phyloP scores from a whole-genome alignment of 495 filamentous ascomycete species.

The Elaphomyces granulatus region DNA sequence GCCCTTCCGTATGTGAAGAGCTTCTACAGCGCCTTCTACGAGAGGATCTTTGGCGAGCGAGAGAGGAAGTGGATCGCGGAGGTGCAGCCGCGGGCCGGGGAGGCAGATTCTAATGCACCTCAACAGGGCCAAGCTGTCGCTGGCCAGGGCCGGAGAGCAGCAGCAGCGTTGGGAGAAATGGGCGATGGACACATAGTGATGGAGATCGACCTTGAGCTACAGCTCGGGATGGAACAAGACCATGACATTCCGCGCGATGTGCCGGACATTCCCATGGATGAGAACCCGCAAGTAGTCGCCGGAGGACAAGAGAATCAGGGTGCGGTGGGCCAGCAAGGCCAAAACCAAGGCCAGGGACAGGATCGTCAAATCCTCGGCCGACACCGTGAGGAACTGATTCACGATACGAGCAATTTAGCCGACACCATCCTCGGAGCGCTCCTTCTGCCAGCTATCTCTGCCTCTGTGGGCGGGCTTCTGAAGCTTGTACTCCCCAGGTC shows the following conservation, averaged over 20 bases:
- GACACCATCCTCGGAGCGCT: constrained; percentile 48
- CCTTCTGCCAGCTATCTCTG: constrained; percentile 46
- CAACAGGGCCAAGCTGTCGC: constrained; percentile 8
- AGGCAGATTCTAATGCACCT: constrained; percentile 31
- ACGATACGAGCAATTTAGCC: constrained; percentile 36
- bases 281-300: constrained; percentile 12
- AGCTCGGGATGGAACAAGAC: constrained; percentile 27
- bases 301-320: constrained; percentile 17
- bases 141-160: constrained; percentile 28
- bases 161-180: constrained; percentile 23
- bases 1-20: constrained; percentile 53
- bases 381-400: constrained; percentile 31
- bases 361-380: constrained; percentile 19
- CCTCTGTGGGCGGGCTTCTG: constrained; percentile 53
- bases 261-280: constrained; percentile 6
- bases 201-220: constrained; percentile 31
- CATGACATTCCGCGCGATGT: constrained; percentile 16
- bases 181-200: constrained; percentile 29
- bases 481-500: constrained; percentile 44
- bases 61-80: constrained; percentile 54
- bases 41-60: constrained; percentile 43
- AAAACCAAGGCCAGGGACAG: constrained; percentile 15
- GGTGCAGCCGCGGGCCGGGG: constrained; percentile 46
- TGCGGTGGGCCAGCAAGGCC: constrained; percentile 7
- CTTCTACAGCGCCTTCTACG: constrained; percentile 51